Evolutionary conservation across 768 basidiomycete genomes (phyloP).

Genomic region (Vishniacozyma victoriae): DNA sequence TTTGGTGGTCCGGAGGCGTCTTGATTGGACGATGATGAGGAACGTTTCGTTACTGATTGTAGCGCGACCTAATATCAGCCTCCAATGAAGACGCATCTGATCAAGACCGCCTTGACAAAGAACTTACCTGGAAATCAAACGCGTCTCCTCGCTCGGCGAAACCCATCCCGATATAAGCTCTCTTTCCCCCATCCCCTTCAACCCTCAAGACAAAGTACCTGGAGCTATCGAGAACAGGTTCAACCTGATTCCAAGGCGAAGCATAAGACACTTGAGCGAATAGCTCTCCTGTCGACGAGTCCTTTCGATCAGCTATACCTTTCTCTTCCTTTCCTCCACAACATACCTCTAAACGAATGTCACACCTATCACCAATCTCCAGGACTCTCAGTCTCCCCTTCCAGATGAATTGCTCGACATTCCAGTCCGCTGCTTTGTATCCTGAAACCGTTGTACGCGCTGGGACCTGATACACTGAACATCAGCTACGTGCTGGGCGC

Average conservation of each 20-base stretch:
- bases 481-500: constrained; percentile 1
- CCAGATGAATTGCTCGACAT: constrained; percentile 80
- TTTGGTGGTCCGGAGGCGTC: constrained; percentile 59
- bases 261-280: constrained; percentile 86
- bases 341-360: constrained; percentile 75
- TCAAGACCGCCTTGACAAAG: constrained; percentile 49
- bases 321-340: neutral
- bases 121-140: constrained; percentile 79
- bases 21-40: constrained; percentile 33
- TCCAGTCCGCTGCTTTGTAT: constrained; percentile 88
- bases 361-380: constrained; percentile 64
- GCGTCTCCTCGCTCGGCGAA: constrained; percentile 78
- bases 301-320: constrained; percentile 16
- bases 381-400: constrained; percentile 82
- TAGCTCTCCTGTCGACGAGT: constrained; percentile 52
- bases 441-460: constrained; percentile 79
- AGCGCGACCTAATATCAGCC: constrained; percentile 59
- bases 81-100: neutral
- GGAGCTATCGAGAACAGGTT: constrained; percentile 90
- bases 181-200: constrained; percentile 70
- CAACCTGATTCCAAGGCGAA: constrained; percentile 71
- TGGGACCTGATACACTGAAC: constrained; percentile 81
- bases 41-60: constrained; percentile 44
- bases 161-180: constrained; percentile 90
- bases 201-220: constrained; percentile 90